Evolutionary conservation across 352 stramenopile genomes (phyloP).

Genomic region (Phytophthora parvispora): DNA sequence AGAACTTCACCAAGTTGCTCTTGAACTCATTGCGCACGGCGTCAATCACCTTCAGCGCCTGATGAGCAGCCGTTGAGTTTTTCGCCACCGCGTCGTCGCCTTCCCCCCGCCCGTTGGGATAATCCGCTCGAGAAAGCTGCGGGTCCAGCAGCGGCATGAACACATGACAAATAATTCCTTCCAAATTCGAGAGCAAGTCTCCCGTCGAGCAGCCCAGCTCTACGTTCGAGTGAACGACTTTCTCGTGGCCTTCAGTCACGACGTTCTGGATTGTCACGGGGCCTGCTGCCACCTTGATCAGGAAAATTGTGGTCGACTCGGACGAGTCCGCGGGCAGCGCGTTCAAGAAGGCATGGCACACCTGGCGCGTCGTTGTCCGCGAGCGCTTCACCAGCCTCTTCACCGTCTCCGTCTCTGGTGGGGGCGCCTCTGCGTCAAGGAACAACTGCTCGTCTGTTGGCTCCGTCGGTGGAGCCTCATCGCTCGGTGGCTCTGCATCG

Average conservation of each 20-base stretch:
- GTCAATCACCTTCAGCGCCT: conserved; percentile 87
- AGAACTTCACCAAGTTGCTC: conserved; percentile 94
- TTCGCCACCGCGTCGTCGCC: conserved; percentile 16
- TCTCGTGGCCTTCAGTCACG: conserved; percentile 47
- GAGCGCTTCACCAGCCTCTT: conserved; percentile 59
- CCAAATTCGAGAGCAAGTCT: conserved; percentile 86
- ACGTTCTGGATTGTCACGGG: conserved; percentile 53
- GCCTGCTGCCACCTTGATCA: conserved; percentile 78
- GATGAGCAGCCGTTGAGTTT: conserved; percentile 21
- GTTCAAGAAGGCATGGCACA: conserved; percentile 81
- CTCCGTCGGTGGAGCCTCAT: conserved; percentile 26
- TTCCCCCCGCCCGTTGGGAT: conserved; percentile 16
- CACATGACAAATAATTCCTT: conserved; percentile 90
- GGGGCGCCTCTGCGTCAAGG: conserved; percentile 47
- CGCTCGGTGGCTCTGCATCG: conserved; percentile 12
- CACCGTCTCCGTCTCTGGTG: conserved; percentile 44
- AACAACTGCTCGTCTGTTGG: conserved; percentile 83
- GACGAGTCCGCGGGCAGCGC: conserved; percentile 67
- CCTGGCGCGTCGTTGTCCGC: conserved; percentile 59
- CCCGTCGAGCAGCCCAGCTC: conserved; percentile 92
- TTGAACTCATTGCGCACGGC: conserved; percentile 91
- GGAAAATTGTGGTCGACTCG: conserved; percentile 75
- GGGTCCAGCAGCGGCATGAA: conserved; percentile 91
- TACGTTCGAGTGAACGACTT: conserved; percentile 70
- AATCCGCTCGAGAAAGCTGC: conserved; percentile 53